These are phyloP conservation scores for Leccinum variicolor DNA, from an alignment of 768 basidiomycete species.

Conservation along the genomic window DNA sequence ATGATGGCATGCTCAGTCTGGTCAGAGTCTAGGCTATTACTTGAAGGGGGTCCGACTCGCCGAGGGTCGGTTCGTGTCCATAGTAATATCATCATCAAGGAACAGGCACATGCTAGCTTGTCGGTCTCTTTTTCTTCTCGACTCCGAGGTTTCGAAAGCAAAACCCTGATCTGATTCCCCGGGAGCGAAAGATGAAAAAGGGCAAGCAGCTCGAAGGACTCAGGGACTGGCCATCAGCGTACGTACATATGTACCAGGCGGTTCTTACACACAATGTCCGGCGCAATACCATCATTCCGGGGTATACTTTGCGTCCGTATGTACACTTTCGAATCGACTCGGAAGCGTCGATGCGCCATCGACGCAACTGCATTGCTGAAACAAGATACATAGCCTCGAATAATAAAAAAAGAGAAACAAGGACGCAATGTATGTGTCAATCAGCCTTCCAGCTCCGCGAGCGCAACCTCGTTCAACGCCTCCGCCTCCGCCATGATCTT, in stretches of 20 bases:
- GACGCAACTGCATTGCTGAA: not conserved
- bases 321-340: not conserved
- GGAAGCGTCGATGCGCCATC: not conserved
- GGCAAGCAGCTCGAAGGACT: not conserved
- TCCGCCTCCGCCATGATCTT: slow-evolving; percentile 84
- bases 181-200: not conserved
- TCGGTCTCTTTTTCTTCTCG: not conserved
- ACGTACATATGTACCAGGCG: no score
- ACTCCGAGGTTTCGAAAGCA: not conserved
- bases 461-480: slow-evolving; percentile 71
- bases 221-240: not conserved
- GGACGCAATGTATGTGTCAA: not conserved
- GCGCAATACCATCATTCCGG: not conserved
- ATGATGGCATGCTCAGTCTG: no score
- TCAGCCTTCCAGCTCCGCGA: slow-evolving; percentile 56
- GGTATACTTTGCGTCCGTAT: not conserved
- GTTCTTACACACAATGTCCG: not conserved
- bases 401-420: slow-evolving; percentile 1
- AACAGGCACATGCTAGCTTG: not conserved
- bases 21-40: no score
- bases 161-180: not conserved
- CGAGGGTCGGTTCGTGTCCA: no score
- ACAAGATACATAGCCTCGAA: not conserved
- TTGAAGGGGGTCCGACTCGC: no score
- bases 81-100: not conserved